Evolutionary conservation across 1,139 yeast genomes (phyloP).

Genomic region (Entelexis paramagnoliae): DNA sequence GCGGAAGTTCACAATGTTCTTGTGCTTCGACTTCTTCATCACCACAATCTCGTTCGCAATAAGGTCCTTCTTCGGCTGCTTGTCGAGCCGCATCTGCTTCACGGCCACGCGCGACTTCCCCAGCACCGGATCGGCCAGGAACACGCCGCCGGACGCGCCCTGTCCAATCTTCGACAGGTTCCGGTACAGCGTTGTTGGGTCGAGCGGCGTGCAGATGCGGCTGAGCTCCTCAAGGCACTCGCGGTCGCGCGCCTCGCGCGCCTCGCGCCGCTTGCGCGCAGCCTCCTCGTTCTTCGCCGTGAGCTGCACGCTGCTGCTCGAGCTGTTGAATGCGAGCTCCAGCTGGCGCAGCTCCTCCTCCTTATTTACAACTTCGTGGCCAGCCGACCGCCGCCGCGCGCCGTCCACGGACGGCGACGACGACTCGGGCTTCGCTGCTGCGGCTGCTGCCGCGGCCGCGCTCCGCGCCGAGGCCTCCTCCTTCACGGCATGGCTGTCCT

Average conservation of each 20-base stretch:
- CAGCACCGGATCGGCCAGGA: conserved; percentile 69
- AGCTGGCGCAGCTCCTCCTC: conserved; percentile 24
- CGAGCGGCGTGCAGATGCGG: conserved; percentile 74
- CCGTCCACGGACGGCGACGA: not conserved
- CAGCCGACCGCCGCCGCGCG: conserved; percentile 14
- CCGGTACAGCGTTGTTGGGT: conserved; percentile 65
- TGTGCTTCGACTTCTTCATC: conserved; percentile 87
- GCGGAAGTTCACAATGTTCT: conserved; percentile 84
- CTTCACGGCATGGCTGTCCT: too few relatives aligned
- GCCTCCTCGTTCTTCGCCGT: conserved; percentile 24
- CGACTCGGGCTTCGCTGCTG: not conserved
- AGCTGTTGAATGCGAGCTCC: conserved; percentile 23
- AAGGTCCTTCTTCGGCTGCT: conserved; percentile 88
- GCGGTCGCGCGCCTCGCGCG: conserved; percentile 55
- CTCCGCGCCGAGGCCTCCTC: not conserved
- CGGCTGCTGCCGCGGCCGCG: too few relatives aligned
- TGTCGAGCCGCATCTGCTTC: conserved; percentile 87
- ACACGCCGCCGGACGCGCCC: conserved; percentile 98
- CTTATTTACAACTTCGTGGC: conserved; percentile 17
- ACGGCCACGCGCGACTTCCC: conserved; percentile 66
- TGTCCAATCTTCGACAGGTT: conserved; percentile 82
- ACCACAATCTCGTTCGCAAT: conserved; percentile 90
- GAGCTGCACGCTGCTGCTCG: conserved; percentile 24
- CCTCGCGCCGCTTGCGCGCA: conserved; percentile 47
- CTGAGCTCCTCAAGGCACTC: conserved; percentile 61